These are phyloP conservation scores for Phaeodactylum tricornutum DNA, from an alignment of 108 stramenopile genomes.

Conservation along the genomic window DNA sequence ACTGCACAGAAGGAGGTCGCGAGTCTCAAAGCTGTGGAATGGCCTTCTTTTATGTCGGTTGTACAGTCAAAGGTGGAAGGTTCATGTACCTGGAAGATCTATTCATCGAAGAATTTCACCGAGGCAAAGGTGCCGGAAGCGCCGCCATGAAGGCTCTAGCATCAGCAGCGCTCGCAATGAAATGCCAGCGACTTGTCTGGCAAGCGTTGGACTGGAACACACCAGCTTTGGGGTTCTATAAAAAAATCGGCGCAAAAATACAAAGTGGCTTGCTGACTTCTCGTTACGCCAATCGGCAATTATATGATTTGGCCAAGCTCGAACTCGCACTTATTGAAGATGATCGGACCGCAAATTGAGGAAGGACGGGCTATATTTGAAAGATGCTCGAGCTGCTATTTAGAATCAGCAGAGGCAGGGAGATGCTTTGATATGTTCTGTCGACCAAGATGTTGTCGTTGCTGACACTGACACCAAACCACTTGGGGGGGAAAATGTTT, in stretches of 20 bases:
- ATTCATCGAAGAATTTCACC: slow-evolving; percentile 31
- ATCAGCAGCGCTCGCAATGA: slow-evolving; percentile 8
- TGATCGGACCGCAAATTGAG: too few relatives aligned
- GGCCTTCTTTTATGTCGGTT: slow-evolving; percentile 41
- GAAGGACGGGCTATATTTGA: too few relatives aligned
- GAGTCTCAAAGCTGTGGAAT: slow-evolving; percentile 15
- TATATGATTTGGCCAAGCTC: too few relatives aligned
- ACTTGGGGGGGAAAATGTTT: too few relatives aligned
- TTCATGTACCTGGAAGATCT: slow-evolving; percentile 62
- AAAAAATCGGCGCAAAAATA: slow-evolving; percentile 30
- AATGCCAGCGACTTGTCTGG: slow-evolving; percentile 33
- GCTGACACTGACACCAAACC: too few relatives aligned
- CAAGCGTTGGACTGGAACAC: slow-evolving; percentile 56
- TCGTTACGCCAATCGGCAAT: slow-evolving; percentile 14
- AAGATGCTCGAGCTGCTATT: too few relatives aligned
- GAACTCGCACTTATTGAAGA: too few relatives aligned
- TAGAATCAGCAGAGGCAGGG: too few relatives aligned
- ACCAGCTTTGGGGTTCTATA: slow-evolving; percentile 37
- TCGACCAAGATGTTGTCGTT: too few relatives aligned
- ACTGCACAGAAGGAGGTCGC: not conserved
- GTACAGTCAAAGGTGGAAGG: slow-evolving; percentile 17
- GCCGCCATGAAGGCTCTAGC: slow-evolving; percentile 34
- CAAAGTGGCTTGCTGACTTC: slow-evolving; percentile 22
- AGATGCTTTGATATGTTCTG: too few relatives aligned
- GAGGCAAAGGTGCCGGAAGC: slow-evolving; percentile 35